Percentiles rank a stretch among this genome's conserved stretches.
Conservation (phyloP, 2,329 filamentous ascomycete genomes). For the Apiospora aurea region DNA sequence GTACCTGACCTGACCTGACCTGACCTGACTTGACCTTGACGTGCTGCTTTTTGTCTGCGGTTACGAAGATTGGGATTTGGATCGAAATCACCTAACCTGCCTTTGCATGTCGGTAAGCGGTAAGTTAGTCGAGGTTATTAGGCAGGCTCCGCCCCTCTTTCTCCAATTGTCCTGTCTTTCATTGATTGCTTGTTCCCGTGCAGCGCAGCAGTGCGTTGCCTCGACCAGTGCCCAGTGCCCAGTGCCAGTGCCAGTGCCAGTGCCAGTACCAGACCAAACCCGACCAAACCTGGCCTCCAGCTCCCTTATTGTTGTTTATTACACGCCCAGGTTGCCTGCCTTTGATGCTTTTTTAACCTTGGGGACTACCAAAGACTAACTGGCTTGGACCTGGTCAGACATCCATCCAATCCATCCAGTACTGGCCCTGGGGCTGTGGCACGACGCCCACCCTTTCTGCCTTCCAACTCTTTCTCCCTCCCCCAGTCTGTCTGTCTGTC, state of each 20-base stretch:
- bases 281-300: neutral
- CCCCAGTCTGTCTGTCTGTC: neutral
- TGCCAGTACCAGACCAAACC: too few relatives aligned
- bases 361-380: conserved; percentile 19
- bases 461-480: neutral
- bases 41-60: neutral
- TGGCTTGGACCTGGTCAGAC: conserved; percentile 19
- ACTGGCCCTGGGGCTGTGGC: neutral
- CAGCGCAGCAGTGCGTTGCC: neutral
- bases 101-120: conserved; percentile 16
- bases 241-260: too few relatives aligned
- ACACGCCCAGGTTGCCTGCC: neutral
- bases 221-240: neutral
- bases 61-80: conserved; percentile 6
- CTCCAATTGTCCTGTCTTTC: conserved; percentile 21
- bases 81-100: neutral
- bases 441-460: neutral
- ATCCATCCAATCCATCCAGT: neutral
- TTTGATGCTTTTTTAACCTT: conserved; percentile 10
- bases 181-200: conserved; percentile 21
- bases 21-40: neutral
- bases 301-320: neutral
- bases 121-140: conserved; percentile 16
- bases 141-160: conserved; percentile 18
- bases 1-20: neutral